Conservation (phyloP, 1,139 yeast genomes). For the Zygoascus meyerae region DNA sequence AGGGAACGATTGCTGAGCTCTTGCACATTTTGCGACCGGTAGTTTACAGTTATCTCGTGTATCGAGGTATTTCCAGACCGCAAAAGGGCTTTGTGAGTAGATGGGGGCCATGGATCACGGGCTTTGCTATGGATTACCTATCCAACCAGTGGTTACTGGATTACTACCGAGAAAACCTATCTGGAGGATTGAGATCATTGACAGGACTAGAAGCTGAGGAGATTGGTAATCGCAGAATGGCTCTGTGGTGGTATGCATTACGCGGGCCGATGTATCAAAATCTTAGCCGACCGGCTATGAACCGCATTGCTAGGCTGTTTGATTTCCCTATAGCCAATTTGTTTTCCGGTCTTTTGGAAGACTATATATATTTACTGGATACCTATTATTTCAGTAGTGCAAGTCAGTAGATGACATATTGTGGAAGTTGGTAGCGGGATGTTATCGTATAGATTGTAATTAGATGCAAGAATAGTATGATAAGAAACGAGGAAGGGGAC, state of each 20-base stretch:
- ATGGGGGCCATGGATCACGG: constrained; percentile 41
- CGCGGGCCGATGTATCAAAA: constrained; percentile 37
- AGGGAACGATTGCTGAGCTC: constrained; percentile 32
- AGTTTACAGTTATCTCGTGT: constrained; percentile 15
- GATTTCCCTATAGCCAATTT: constrained; percentile 33
- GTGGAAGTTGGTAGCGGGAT: neutral
- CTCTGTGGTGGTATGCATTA: constrained; percentile 38
- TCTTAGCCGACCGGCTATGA: constrained; percentile 32
- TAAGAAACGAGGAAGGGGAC: neutral
- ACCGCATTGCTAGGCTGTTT: constrained; percentile 24
- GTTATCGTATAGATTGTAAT: neutral
- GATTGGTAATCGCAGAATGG: constrained; percentile 28
- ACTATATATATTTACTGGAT: constrained; percentile 37
- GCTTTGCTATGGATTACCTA: constrained; percentile 33
- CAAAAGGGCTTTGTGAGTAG: constrained; percentile 25
- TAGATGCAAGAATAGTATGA: neutral
- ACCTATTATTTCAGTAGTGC: constrained; percentile 36
- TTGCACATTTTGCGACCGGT: constrained; percentile 37
- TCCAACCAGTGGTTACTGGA: constrained; percentile 27
- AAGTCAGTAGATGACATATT: constrained; percentile 18
- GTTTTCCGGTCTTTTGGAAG: constrained; percentile 32
- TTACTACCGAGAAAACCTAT: constrained; percentile 21
- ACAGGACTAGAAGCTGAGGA: constrained; percentile 35
- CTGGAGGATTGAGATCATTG: constrained; percentile 28
- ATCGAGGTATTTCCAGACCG: constrained; percentile 34